Base-by-base conservation (phyloP, 1,139 yeast genomes). In the Zygosaccharomyces sapae region DNA sequence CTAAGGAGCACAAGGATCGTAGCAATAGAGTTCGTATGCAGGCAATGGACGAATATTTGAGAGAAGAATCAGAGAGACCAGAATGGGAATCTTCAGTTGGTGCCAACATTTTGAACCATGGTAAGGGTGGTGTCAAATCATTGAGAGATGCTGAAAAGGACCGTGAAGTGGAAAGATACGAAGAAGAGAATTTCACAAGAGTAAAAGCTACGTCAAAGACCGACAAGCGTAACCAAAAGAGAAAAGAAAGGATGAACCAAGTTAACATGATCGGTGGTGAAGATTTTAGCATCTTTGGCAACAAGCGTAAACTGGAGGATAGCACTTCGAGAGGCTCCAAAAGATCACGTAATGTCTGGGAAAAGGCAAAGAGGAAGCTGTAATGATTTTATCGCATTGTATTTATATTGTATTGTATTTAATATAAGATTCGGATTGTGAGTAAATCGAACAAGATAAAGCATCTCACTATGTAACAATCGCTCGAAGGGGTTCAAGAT, bases 41-140 rank as follows among this genome's bases (percentile, higher is more conserved):
- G 63, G 83, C 96, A 58, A 86, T 94, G 96, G 97, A 92, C 63
- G 98, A 94, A 65, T 92, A 87, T 62, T 73, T 94, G 55, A 79
- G 80, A 52, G 94, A 85, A 55, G 77, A 81, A 41, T 83, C 95
- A 2, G 95, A 85, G 48, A 83, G 90, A 41, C 98, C 99, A n/a
- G 72, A 75, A 53, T 75, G 83, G 57, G 96, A 86, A 61, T 82
- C 86, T 3, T 89, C 97, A 8, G 83, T 94, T 64, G 99, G 99
- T 49, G 79, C 96, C 4, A 86, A 90, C 41, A 89, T 92, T 62
- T 77, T 88, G 52, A 81, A 83, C 54, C 83, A 81, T 55, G 98
- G 99, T 56, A 80, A 95, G 64, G 96, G 95, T 42, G 95, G 95
- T 49, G 82, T 86, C 51, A 84, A 88, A 69, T 86, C 97, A 0